phyloP scores from a whole-genome alignment of 345 rosid species.

The Brassica incana region DNA sequence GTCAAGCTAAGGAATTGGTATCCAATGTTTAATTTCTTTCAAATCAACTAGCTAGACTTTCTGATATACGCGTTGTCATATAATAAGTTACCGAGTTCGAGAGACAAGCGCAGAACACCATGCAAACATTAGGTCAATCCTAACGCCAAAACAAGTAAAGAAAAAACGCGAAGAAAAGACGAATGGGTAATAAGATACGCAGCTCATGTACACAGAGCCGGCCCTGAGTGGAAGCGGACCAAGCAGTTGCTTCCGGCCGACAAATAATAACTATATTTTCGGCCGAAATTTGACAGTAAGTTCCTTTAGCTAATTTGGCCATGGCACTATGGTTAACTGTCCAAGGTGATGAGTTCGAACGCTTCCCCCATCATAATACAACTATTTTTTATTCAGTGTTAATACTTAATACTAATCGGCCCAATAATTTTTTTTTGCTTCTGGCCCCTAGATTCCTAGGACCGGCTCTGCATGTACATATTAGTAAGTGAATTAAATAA shows the following conservation, averaged over 20 bases:
- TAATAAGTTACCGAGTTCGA: conserved; percentile 13
- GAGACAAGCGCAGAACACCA: conserved; percentile 15
- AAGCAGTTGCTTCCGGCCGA: too few relatives aligned
- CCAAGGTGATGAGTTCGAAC: too few relatives aligned
- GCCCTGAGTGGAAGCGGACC: too few relatives aligned
- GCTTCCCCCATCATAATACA: too few relatives aligned
- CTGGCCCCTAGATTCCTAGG: too few relatives aligned
- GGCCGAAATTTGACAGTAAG: too few relatives aligned
- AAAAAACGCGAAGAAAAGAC: not conserved
- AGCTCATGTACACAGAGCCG: not conserved
- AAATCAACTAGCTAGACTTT: conserved; percentile 17
- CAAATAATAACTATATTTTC: too few relatives aligned
- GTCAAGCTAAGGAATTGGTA: conserved; percentile 6
- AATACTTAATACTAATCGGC: too few relatives aligned
- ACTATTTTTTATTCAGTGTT: too few relatives aligned
- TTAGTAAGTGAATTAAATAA: not conserved
- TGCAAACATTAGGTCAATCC: conserved; percentile 27
- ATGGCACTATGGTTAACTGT: too few relatives aligned
- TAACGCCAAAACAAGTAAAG: conserved; percentile 10
- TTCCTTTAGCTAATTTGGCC: too few relatives aligned
- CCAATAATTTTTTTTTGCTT: too few relatives aligned
- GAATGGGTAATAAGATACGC: conserved; percentile 3
- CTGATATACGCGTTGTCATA: not conserved
- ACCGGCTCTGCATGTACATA: not conserved
- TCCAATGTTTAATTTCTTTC: conserved; percentile 28